Evolutionary conservation across 2,329 filamentous ascomycete species (phyloP).

Genomic region (Neofusicoccum umdonicola): DNA sequence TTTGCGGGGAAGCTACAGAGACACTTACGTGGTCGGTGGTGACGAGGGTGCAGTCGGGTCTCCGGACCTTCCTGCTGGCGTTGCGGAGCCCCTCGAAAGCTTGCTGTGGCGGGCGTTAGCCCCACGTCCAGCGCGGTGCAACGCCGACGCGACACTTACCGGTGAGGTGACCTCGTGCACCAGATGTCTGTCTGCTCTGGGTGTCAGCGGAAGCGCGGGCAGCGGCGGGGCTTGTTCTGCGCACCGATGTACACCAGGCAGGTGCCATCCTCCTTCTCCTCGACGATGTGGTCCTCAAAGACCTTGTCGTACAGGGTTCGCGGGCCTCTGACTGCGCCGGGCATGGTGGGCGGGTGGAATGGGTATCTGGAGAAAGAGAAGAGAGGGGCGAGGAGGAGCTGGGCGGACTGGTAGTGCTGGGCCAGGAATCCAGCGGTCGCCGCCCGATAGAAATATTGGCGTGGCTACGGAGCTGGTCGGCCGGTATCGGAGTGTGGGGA

Average conservation of each 20-base stretch:
- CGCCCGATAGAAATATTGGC: conserved; percentile 17
- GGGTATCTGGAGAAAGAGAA: conserved; percentile 22
- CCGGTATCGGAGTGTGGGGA: conserved; percentile 16
- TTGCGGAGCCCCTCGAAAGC: conserved; percentile 95
- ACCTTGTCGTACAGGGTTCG: conserved; percentile 98
- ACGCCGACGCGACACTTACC: conserved; percentile 50
- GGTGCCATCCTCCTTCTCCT: conserved; percentile 92
- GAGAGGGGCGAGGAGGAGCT: neutral
- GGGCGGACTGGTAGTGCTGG: conserved; percentile 2
- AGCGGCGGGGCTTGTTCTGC: conserved; percentile 28
- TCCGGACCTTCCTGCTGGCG: conserved; percentile 79
- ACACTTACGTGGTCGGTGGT: conserved; percentile 88
- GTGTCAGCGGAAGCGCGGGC: conserved; percentile 24
- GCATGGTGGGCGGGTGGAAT: conserved; percentile 59
- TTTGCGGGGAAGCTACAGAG: conserved; percentile 22
- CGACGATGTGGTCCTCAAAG: conserved; percentile 88
- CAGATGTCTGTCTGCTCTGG: conserved; percentile 76
- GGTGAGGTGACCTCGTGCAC: conserved; percentile 98
- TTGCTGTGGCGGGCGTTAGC: conserved; percentile 58
- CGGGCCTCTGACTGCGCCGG: conserved; percentile 66
- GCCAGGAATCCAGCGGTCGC: neutral
- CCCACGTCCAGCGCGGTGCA: neutral
- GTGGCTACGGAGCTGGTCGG: neutral
- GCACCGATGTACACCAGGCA: conserved; percentile 88
- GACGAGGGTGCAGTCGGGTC: conserved; percentile 93